Percentiles rank a stretch among this genome's conserved stretches.
Evolutionary conservation across 2,329 filamentous ascomycete genomes (phyloP).

Genomic region (Lachnellula occidentalis): DNA sequence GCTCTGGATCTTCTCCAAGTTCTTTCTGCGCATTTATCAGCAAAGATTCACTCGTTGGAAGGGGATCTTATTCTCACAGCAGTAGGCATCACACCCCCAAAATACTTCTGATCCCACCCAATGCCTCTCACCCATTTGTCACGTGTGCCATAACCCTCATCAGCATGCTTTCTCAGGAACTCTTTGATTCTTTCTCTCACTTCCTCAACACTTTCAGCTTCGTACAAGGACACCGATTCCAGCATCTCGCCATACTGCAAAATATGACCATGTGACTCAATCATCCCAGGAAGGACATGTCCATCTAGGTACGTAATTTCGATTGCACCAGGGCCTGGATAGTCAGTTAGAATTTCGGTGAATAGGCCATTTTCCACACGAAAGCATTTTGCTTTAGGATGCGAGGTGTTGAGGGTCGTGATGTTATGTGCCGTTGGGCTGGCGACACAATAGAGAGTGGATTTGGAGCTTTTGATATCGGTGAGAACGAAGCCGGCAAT

Average conservation of each 20-base stretch:
- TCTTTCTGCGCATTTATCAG: slow-evolving; percentile 41
- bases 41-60: background rate
- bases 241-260: slow-evolving; percentile 62
- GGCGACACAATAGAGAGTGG: slow-evolving; percentile 24
- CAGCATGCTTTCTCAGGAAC: slow-evolving; percentile 47
- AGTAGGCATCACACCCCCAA: slow-evolving; percentile 57
- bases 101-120: slow-evolving; percentile 65
- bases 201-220: slow-evolving; percentile 48
- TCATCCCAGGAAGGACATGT: slow-evolving; percentile 60
- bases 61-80: slow-evolving; percentile 43
- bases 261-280: slow-evolving; percentile 67
- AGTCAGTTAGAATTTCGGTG: slow-evolving; percentile 37
- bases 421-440: slow-evolving; percentile 36
- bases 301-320: slow-evolving; percentile 37
- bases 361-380: slow-evolving; percentile 48
- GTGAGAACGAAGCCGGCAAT: slow-evolving; percentile 5
- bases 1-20: slow-evolving; percentile 45
- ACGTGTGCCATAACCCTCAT: slow-evolving; percentile 41
- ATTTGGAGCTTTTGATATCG: slow-evolving; percentile 1
- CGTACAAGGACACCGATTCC: slow-evolving; percentile 60
- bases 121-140: slow-evolving; percentile 60
- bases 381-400: slow-evolving; percentile 48
- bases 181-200: slow-evolving; percentile 45
- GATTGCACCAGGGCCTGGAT: slow-evolving; percentile 28
- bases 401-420: slow-evolving; percentile 35